Percentiles rank a stretch among this genome's conserved stretches.
Evolutionary conservation across 208 protist genomes (phyloP).

Genomic region (Phytomonas francai): DNA sequence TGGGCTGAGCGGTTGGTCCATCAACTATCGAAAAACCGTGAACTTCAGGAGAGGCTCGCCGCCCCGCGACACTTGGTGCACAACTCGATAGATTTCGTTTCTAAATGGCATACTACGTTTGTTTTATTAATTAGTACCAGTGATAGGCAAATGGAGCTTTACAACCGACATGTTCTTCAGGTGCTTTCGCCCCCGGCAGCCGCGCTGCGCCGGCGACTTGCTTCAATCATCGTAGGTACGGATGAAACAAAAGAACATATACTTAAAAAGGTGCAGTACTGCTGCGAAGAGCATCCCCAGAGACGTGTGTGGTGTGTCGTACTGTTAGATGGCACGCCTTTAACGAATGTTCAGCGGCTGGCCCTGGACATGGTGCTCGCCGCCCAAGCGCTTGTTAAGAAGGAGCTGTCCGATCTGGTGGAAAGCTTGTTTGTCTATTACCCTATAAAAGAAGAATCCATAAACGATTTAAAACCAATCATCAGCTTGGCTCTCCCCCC

Average conservation of each 20-base stretch:
- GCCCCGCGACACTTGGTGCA: neutral
- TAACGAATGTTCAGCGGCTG: neutral
- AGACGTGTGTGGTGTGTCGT: slow-evolving; percentile 58
- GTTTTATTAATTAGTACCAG: slow-evolving; percentile 45
- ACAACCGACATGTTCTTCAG: slow-evolving; percentile 46
- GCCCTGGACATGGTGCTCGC: neutral
- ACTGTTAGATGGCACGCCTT: slow-evolving; percentile 21
- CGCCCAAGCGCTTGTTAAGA: neutral
- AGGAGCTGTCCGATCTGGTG: neutral
- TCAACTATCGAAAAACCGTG: neutral
- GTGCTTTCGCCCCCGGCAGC: slow-evolving; percentile 55
- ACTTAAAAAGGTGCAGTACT: slow-evolving; percentile 48
- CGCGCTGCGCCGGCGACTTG: slow-evolving; percentile 47
- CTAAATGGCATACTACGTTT: slow-evolving; percentile 59
- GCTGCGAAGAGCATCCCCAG: slow-evolving; percentile 50
- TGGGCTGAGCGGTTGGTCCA: slow-evolving; percentile 48
- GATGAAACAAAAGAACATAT: slow-evolving; percentile 43
- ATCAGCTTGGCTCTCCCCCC: neutral
- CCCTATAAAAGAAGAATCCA: neutral
- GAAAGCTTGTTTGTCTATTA: slow-evolving; percentile 1
- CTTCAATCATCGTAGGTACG: slow-evolving; percentile 40
- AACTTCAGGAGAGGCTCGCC: neutral
- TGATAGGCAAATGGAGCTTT: slow-evolving; percentile 25
- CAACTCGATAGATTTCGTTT: slow-evolving; percentile 3
- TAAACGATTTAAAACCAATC: neutral